Conservation (phyloP, 2,329 filamentous ascomycete species). For the Diplocarpon rosae region DNA sequence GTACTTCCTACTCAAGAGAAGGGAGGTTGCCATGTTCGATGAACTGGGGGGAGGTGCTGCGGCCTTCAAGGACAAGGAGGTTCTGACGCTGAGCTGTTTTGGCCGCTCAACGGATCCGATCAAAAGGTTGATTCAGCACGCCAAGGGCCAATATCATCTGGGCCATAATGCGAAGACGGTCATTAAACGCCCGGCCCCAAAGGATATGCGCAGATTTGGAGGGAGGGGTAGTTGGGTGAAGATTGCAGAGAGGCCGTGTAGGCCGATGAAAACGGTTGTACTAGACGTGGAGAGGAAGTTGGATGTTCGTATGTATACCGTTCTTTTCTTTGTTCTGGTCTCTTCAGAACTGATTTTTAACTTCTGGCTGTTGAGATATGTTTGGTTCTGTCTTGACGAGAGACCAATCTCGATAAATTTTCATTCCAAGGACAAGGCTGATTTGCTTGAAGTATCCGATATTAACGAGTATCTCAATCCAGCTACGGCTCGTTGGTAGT, state of each 20-base stretch:
- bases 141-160: conserved; percentile 40
- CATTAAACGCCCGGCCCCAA: conserved; percentile 42
- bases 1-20: conserved; percentile 35
- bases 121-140: conserved; percentile 42
- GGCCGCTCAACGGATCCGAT: conserved; percentile 41
- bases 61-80: conserved; percentile 40
- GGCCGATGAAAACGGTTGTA: conserved; percentile 66
- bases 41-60: conserved; percentile 14
- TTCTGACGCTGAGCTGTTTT: conserved; percentile 43
- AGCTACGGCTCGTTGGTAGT: conserved; percentile 58
- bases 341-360: too few species aligned
- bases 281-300: conserved; percentile 57
- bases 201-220: conserved; percentile 35
- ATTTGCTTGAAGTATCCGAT: conserved; percentile 38
- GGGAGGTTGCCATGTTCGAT: conserved; percentile 19
- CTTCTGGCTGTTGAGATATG: too few species aligned
- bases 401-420: too few species aligned
- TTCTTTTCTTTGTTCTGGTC: too few species aligned
- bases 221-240: conserved; percentile 40
- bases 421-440: too few species aligned
- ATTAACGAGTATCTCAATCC: conserved; percentile 72
- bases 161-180: conserved; percentile 45
- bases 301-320: conserved; percentile 32
- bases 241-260: conserved; percentile 51
- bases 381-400: too few species aligned